phyloP scores from a whole-genome alignment of 1,284 basidiomycete species.

The Ustilago crameri region DNA sequence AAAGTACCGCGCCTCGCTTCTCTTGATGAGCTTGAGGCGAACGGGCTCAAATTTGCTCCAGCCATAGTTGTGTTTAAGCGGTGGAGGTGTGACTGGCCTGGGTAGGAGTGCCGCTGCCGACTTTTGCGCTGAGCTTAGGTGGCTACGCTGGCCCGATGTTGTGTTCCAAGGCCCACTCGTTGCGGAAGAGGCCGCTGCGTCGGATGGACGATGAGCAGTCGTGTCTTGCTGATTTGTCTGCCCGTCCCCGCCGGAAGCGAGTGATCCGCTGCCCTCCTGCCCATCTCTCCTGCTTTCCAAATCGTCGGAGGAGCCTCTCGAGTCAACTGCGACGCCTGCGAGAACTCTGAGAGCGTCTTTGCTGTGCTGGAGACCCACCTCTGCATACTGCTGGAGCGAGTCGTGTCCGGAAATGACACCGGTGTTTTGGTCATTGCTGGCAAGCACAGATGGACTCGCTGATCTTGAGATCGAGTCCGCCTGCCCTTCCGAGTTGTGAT shows the following conservation, averaged over 20 bases:
- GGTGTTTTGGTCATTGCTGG: slow-evolving; percentile 10
- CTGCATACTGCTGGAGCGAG: slow-evolving; percentile 45
- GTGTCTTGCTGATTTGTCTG: background rate
- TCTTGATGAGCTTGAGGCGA: slow-evolving; percentile 51
- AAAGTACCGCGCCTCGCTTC: slow-evolving; percentile 46
- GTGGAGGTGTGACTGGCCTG: slow-evolving; percentile 44
- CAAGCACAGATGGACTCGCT: slow-evolving; percentile 11
- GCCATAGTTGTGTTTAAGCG: slow-evolving; percentile 48
- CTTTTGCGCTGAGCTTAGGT: slow-evolving; percentile 10
- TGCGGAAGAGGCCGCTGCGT: slow-evolving; percentile 8
- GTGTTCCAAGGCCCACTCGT: slow-evolving; percentile 3
- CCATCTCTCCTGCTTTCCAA: slow-evolving; percentile 1
- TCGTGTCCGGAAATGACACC: slow-evolving; percentile 30
- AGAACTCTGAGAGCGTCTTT: slow-evolving; percentile 48
- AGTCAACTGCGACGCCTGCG: slow-evolving; percentile 45
- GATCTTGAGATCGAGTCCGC: slow-evolving; percentile 7
- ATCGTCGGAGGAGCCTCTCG: slow-evolving; percentile 24
- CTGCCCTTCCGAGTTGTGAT: slow-evolving; percentile 9
- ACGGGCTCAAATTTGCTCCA: slow-evolving; percentile 56
- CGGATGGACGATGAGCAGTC: slow-evolving; percentile 4
- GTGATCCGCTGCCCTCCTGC: background rate
- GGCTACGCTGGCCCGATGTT: slow-evolving; percentile 12
- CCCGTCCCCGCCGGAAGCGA: background rate
- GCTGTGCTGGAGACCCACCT: slow-evolving; percentile 47
- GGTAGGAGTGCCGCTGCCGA: slow-evolving; percentile 29